phyloP scores from a whole-genome alignment of 768 basidiomycete genomes.

The Ramaria rubella region DNA sequence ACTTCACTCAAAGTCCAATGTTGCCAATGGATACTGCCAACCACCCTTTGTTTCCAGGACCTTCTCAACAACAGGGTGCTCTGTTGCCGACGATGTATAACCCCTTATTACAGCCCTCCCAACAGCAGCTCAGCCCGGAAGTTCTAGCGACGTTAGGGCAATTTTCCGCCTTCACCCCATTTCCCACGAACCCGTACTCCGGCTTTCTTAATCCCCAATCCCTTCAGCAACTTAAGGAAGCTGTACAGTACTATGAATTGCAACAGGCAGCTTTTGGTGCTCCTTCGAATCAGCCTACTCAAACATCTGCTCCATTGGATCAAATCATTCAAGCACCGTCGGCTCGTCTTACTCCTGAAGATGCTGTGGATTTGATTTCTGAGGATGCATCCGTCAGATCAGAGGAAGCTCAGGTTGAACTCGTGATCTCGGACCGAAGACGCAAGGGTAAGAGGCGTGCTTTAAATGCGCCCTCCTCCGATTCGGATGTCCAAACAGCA shows the following conservation, averaged over 20 bases:
- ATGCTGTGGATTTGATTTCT: conserved; percentile 1
- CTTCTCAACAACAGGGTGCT: background rate
- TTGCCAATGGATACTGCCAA: background rate
- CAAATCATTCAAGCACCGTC: background rate
- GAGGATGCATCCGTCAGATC: background rate
- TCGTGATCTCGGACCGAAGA: background rate
- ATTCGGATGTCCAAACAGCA: conserved; percentile 1
- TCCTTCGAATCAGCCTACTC: no score
- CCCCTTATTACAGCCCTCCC: background rate
- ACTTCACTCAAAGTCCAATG: background rate
- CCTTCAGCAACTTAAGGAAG: background rate
- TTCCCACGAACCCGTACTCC: background rate
- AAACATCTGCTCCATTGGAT: no score
- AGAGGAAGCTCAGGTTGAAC: conserved; percentile 1
- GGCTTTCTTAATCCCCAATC: background rate
- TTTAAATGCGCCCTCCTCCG: background rate
- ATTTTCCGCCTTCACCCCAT: background rate
- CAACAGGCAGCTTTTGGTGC: background rate
- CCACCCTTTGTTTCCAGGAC: background rate
- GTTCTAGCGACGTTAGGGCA: background rate
- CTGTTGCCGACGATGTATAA: background rate
- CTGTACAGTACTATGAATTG: background rate
- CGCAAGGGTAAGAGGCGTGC: background rate
- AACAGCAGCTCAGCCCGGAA: background rate
- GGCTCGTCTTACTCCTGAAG: background rate